Percentiles rank a stretch among this genome's conserved stretches.
Evolutionary conservation across 1,284 basidiomycete species (phyloP).

Genomic region (Coniferiporia sulphurascens): DNA sequence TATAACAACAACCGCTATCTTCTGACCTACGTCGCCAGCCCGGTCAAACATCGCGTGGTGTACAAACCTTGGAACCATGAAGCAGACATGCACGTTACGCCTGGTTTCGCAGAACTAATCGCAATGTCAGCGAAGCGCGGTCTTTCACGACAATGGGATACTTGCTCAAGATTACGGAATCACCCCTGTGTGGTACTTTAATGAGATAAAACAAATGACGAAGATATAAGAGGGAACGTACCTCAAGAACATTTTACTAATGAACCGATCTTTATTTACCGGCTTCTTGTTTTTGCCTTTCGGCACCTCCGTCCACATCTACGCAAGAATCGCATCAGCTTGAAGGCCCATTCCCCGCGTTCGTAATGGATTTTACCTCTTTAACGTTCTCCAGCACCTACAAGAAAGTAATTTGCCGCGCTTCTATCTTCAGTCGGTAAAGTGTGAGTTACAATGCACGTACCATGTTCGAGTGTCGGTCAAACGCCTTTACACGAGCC

Average conservation of each 20-base stretch:
- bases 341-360: neutral
- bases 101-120: conserved; percentile 79
- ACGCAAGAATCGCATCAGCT: neutral
- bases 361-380: conserved; percentile 49
- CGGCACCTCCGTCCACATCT: conserved; percentile 99
- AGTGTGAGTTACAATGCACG: conserved; percentile 24
- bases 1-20: neutral
- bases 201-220: conserved; percentile 9
- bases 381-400: conserved; percentile 96
- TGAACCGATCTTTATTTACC: conserved; percentile 98
- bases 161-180: conserved; percentile 92
- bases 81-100: conserved; percentile 41
- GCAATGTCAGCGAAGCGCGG: conserved; percentile 14
- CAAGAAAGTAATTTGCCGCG: conserved; percentile 2
- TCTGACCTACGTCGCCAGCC: neutral
- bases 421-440: neutral
- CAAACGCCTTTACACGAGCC: conserved; percentile 97
- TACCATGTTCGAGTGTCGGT: conserved; percentile 99
- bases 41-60: neutral
- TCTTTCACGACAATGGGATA: conserved; percentile 18
- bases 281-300: conserved; percentile 99
- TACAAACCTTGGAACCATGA: neutral
- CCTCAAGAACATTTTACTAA: conserved; percentile 96
- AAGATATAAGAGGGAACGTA: conserved; percentile 27
- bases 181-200: conserved; percentile 54